phyloP scores from a whole-genome alignment of 2,329 filamentous ascomycete genomes.

The Hymenoscyphus linearis region DNA sequence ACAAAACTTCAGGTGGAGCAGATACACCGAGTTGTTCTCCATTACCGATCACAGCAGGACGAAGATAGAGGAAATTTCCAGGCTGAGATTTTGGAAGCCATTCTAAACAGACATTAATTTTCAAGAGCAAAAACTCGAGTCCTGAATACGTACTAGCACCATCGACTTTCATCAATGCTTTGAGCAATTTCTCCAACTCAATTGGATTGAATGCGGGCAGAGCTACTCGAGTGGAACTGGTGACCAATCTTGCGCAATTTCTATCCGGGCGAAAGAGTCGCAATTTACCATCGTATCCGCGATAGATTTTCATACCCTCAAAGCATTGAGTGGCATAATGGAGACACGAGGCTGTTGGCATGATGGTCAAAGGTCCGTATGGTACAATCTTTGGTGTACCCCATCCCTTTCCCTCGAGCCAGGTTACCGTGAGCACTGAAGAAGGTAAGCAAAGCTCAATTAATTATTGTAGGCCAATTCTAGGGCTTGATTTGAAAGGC shows the following conservation, averaged over 20 bases:
- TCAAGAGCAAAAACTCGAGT: not conserved
- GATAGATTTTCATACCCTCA: constrained; percentile 63
- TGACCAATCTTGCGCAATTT: constrained; percentile 47
- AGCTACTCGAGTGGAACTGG: constrained; percentile 61
- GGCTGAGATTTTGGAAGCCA: constrained; percentile 70
- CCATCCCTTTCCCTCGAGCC: constrained; percentile 66
- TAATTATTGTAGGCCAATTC: not conserved
- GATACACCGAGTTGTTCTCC: constrained; percentile 76
- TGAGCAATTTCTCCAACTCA: constrained; percentile 71
- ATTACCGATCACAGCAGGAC: constrained; percentile 81
- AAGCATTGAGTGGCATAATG: constrained; percentile 17
- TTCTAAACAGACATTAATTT: constrained; percentile 35
- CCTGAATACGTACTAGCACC: constrained; percentile 39
- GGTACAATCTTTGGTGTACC: constrained; percentile 66
- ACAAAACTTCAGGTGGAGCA: constrained; percentile 71
- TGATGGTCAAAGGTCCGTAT: constrained; percentile 63
- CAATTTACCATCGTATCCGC: constrained; percentile 60
- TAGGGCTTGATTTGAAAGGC: not conserved
- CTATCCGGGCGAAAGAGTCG: constrained; percentile 56
- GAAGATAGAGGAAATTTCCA: constrained; percentile 74
- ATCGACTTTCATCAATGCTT: constrained; percentile 66
- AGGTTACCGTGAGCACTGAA: constrained; percentile 61
- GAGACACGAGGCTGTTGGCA: constrained; percentile 14
- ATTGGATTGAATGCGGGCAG: constrained; percentile 66
- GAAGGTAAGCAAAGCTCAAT: not conserved